A percentile compares a stretch with the other conserved stretches of the same genome.
Conservation (phyloP, 208 protist genomes). For the Vickermania spadyakhi region DNA sequence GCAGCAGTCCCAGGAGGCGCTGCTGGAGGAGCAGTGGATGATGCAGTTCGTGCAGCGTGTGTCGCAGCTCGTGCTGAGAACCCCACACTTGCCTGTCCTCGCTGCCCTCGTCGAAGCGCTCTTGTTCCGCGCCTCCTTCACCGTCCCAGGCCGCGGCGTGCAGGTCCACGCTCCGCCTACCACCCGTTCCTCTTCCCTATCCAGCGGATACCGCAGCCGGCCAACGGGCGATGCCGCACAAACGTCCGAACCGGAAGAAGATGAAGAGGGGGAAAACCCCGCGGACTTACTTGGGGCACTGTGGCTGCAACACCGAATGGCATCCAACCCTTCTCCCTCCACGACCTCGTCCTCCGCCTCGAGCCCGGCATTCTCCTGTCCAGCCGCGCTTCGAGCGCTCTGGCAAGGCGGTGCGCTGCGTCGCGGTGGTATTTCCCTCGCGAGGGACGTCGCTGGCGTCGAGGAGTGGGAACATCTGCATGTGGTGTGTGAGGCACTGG, state of each 20-base stretch:
- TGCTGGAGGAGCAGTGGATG: conserved; percentile 36
- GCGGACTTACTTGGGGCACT: background rate
- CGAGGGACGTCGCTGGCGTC: background rate
- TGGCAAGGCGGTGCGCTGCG: background rate
- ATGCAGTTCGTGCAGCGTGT: conserved; percentile 44
- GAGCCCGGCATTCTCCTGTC: background rate
- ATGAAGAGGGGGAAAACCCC: background rate
- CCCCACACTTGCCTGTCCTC: conserved; percentile 32
- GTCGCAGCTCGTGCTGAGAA: conserved; percentile 39
- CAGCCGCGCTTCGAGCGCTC: background rate
- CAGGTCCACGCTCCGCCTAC: background rate
- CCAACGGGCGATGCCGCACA: background rate
- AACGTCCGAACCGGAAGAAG: background rate
- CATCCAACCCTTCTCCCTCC: too few relatives aligned
- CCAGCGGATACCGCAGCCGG: background rate
- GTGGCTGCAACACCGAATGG: too few relatives aligned
- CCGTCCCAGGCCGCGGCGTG: background rate
- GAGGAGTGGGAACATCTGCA: conserved; percentile 19
- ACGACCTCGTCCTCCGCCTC: background rate
- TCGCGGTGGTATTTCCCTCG: background rate
- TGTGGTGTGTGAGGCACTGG: conserved; percentile 32
- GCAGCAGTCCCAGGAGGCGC: background rate
- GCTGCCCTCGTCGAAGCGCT: conserved; percentile 26
- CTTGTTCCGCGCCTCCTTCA: conserved; percentile 5
- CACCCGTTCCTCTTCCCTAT: conserved; percentile 1